Base-by-base conservation (phyloP, 2,329 filamentous ascomycete genomes). In the Penicillium sp. region DNA sequence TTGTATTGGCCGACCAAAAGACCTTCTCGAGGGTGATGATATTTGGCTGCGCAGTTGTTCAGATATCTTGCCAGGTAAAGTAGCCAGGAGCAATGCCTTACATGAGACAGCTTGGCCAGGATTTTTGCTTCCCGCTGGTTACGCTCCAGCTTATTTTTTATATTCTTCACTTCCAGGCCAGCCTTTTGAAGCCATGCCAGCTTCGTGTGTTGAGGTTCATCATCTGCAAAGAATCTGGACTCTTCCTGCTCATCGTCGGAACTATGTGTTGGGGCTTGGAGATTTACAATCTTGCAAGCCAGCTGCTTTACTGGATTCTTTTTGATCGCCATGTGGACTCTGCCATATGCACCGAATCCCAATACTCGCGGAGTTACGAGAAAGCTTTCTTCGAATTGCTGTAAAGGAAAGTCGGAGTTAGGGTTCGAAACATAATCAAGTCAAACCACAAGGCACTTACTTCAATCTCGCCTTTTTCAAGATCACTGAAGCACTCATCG, bases 11-110 rank as follows among this genome's bases (percentile, higher is more conserved):
- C 4, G 78, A 81, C 57, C 71, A 76, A 54, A 83, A 80, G 1
- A 84, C 80, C 55, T 81, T 82, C 54, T 86, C 77, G 2, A 86
- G 63, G 3, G 68, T 62, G 54, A 86, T 77, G 46, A 86, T 83
- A 58, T 86, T 86, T 2, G 84, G 84, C 78, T 82, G 34, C 13
- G 26, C 18, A 51, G 7, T 6, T 12, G 8, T 4, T 37, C 7
- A 39, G 13, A 17, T 13, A 37, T 21, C 15, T 26, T 13, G 9
- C 26, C 12, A 24, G 3, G 17, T 21, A 24, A 29, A 26, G 17
- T 21, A 29, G 17, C 1, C 7, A 1, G 3, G 3, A 24, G 55
- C 4, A 3, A 23, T 17, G 6, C 57, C 55, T 54, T 42, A 80
- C 79, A 72, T 86, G 83, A 27, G 70, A 75, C 4, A 86, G 68